A percentile compares a stretch with the other conserved stretches of the same genome.
These are phyloP conservation scores for Aureobasidium sp. DNA, from an alignment of 2,329 filamentous ascomycete genomes.

Conservation along the genomic window DNA sequence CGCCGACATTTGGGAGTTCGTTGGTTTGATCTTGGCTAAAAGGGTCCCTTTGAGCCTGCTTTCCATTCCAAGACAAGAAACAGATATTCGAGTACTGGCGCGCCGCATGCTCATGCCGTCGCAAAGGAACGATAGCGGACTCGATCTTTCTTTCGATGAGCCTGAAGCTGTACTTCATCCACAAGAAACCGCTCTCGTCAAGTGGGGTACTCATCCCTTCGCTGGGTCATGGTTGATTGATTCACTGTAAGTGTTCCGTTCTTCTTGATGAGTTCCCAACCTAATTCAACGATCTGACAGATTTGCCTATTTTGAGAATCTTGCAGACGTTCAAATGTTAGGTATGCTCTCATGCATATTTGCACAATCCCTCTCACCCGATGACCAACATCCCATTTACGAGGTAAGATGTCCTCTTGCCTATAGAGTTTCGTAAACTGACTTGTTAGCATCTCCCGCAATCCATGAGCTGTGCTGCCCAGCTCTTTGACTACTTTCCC, in stretches of 20 bases:
- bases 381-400: background rate
- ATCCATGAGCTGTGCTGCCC: conserved; percentile 10
- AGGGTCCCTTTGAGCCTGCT: conserved; percentile 63
- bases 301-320: conserved; percentile 51
- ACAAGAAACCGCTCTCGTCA: conserved; percentile 39
- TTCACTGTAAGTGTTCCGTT: conserved; percentile 30
- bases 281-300: too few species aligned
- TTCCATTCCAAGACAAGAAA: conserved; percentile 45
- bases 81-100: conserved; percentile 63
- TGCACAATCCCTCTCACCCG: conserved; percentile 22
- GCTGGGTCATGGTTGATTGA: conserved; percentile 51
- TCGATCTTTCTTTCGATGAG: conserved; percentile 42
- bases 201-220: conserved; percentile 53
- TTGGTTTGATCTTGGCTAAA: conserved; percentile 68
- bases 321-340: conserved; percentile 59
- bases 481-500: conserved; percentile 6
- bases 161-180: conserved; percentile 33
- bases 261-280: too few species aligned
- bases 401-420: background rate
- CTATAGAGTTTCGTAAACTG: too few species aligned
- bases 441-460: background rate
- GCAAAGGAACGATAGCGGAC: conserved; percentile 43
- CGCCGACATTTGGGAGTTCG: conserved; percentile 75
- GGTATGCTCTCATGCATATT: conserved; percentile 59
- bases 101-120: conserved; percentile 51